These are phyloP conservation scores for Boeremia lycopersici DNA, from an alignment of 2,329 filamentous ascomycete genomes.

Conservation along the genomic window DNA sequence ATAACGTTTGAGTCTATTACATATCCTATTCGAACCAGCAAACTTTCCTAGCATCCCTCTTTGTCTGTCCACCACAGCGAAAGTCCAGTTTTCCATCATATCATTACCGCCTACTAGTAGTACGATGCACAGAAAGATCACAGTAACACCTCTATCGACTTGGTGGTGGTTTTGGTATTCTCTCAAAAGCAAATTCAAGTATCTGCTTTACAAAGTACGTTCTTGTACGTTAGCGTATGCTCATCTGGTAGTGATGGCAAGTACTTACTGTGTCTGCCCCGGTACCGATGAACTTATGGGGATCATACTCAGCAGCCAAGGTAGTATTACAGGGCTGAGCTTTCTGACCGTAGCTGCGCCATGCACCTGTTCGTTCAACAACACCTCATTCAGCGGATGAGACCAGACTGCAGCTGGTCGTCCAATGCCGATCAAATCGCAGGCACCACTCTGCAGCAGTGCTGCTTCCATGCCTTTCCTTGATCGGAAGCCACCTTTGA, in stretches of 20 bases:
- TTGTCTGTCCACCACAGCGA: no score
- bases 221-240: neutral
- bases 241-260: neutral
- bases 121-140: no score
- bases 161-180: neutral
- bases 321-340: neutral
- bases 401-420: conserved; percentile 19
- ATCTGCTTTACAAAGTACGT: conserved; percentile 12
- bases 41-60: no score
- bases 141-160: neutral
- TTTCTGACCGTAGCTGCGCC: neutral
- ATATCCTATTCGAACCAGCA: neutral
- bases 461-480: conserved; percentile 62
- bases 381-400: conserved; percentile 4
- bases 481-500: conserved; percentile 64
- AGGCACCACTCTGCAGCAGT: conserved; percentile 49
- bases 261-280: conserved; percentile 7
- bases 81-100: no score
- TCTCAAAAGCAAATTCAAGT: neutral
- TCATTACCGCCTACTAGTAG: no score
- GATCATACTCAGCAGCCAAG: neutral
- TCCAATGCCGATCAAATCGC: conserved; percentile 24
- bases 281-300: conserved; percentile 5
- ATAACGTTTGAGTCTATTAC: neutral
- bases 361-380: conserved; percentile 1